Conservation (phyloP, 352 stramenopile genomes). For the Globisporangium radiosum region DNA sequence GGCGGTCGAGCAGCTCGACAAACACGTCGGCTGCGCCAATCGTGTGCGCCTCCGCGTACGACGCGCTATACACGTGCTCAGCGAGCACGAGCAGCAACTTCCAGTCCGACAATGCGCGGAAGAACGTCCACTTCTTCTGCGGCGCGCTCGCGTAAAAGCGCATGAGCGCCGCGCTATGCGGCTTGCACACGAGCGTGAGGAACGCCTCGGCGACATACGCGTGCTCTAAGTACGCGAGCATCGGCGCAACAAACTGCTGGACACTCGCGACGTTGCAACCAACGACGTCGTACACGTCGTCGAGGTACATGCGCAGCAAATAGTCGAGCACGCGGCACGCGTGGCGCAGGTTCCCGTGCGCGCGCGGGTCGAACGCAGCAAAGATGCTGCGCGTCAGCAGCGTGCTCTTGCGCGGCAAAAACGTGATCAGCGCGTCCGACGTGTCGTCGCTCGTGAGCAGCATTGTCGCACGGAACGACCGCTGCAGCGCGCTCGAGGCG, state of each 20-base stretch:
- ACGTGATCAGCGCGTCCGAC: constrained; percentile 70
- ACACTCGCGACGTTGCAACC: constrained; percentile 52
- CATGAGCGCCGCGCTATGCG: constrained; percentile 66
- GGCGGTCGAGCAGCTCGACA: constrained; percentile 78
- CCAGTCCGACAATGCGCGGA: constrained; percentile 80
- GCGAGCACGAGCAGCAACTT: constrained; percentile 83
- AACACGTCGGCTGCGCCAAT: constrained; percentile 85
- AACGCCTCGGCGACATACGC: constrained; percentile 82
- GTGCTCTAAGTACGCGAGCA: constrained; percentile 79
- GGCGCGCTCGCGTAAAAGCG: constrained; percentile 61
- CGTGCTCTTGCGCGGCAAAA: constrained; percentile 74
- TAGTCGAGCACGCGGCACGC: constrained; percentile 85
- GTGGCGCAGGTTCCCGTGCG: constrained; percentile 78
- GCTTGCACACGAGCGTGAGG: constrained; percentile 82
- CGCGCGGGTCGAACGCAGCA: constrained; percentile 60
- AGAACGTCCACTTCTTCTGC: constrained; percentile 86
- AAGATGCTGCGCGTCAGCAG: constrained; percentile 80
- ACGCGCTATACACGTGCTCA: constrained; percentile 61
- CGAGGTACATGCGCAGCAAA: constrained; percentile 75
- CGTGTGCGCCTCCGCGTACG: constrained; percentile 60
- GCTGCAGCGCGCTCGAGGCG: constrained; percentile 58
- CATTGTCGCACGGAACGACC: constrained; percentile 85
- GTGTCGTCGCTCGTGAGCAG: constrained; percentile 84
- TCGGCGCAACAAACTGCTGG: constrained; percentile 74
- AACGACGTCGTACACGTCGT: constrained; percentile 86